A percentile compares a stretch with the other conserved stretches of the same genome.
Evolutionary conservation across 805 yeast genomes (phyloP).

Genomic region (Metschnikowia shivogae): DNA sequence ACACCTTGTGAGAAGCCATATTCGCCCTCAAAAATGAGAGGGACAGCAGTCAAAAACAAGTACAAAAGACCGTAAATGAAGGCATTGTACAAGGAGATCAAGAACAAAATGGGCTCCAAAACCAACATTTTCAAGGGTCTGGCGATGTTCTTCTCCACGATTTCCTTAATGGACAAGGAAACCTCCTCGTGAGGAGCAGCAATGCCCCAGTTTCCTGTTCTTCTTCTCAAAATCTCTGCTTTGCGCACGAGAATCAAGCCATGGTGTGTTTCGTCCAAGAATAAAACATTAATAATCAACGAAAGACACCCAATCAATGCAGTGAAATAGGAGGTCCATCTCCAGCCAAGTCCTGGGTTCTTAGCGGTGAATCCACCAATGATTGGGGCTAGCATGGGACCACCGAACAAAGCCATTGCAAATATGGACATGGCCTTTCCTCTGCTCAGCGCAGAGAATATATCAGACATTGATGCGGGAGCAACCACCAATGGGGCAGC

Average conservation of each 20-base stretch:
- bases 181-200: slow-evolving; percentile 66
- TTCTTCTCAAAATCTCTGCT: slow-evolving; percentile 57
- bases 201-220: slow-evolving; percentile 80
- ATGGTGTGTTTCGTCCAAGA: slow-evolving; percentile 66
- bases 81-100: slow-evolving; percentile 66
- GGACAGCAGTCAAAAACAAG: slow-evolving; percentile 69
- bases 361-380: slow-evolving; percentile 60
- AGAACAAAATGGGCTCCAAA: slow-evolving; percentile 68
- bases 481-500: slow-evolving; percentile 26
- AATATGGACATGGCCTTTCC: slow-evolving; percentile 23
- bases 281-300: slow-evolving; percentile 36
- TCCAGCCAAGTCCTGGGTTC: slow-evolving; percentile 64
- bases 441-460: slow-evolving; percentile 16
- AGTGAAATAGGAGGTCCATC: slow-evolving; percentile 74
- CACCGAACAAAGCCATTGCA: slow-evolving; percentile 33
- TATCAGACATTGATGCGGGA: slow-evolving; percentile 23
- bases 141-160: slow-evolving; percentile 55
- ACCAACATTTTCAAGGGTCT: slow-evolving; percentile 67
- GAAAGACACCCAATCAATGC: slow-evolving; percentile 56
- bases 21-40: slow-evolving; percentile 49
- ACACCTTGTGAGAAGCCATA: slow-evolving; percentile 60
- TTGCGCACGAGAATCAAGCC: slow-evolving; percentile 60
- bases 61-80: slow-evolving; percentile 79
- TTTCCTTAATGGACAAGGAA: slow-evolving; percentile 37
- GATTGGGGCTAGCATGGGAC: slow-evolving; percentile 22